These are phyloP conservation scores for Arabidopsis thaliana DNA, from an alignment of 345 rosid species.

Conservation along the genomic window TAIR10.1 NC_003074.8:20676501-20677000, in stretches of 20 bases:
- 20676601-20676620: conserved; percentile 59
- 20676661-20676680: conserved; percentile 23
- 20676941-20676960: not conserved
- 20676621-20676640: conserved; percentile 54
- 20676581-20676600: conserved; percentile 55
- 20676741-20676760: conserved; percentile 7
- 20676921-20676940: not conserved
- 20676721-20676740: not conserved
- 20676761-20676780: not conserved
- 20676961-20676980: not conserved
- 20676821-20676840: not conserved
- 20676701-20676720: conserved; percentile 29
- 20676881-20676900: not conserved
- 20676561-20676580: conserved; percentile 55
- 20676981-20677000: not conserved
- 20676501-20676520: conserved; percentile 59
- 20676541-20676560: conserved; percentile 67
- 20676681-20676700: not conserved
- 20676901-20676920: not conserved
- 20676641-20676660: conserved; percentile 49
- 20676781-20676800: not conserved
- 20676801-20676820: too few relatives aligned
- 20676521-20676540: conserved; percentile 63
- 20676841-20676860: conserved; percentile 11
- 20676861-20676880: not conserved